These are phyloP conservation scores for Flaveria ramosissima DNA, from an alignment of 129 eudicot genomes.

Conservation along the genomic window DNA sequence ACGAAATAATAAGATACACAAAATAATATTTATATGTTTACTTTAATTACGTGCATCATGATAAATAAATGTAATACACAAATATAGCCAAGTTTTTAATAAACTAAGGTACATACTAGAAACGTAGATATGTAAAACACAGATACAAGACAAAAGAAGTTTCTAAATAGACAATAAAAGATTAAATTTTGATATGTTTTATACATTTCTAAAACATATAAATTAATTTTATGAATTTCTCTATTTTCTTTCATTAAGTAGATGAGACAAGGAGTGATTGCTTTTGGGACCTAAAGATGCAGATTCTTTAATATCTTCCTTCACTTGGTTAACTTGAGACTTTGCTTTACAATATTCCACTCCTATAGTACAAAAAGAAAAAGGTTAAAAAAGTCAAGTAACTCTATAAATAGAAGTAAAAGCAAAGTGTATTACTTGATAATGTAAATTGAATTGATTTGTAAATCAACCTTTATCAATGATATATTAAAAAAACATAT, in stretches of 20 bases:
- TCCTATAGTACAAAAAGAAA: not conserved
- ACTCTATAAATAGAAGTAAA: not conserved
- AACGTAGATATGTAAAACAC: too few relatives aligned
- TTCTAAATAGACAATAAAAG: not conserved
- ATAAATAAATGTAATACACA: too few relatives aligned
- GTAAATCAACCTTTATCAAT: not conserved
- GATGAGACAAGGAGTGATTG: slow-evolving; percentile 11
- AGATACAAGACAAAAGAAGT: too few relatives aligned
- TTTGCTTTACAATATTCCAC: slow-evolving; percentile 12
- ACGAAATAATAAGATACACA: too few relatives aligned
- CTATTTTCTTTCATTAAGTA: not conserved
- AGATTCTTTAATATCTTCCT: slow-evolving; percentile 9
- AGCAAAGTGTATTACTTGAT: not conserved
- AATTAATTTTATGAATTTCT: not conserved
- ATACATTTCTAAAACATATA: not conserved
- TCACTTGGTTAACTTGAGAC: not conserved
- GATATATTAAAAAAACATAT: not conserved
- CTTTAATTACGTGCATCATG: too few relatives aligned
- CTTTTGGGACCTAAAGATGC: slow-evolving; percentile 21
- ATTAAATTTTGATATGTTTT: not conserved
- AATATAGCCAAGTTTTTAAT: too few relatives aligned
- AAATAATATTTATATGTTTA: too few relatives aligned
- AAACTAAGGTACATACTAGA: too few relatives aligned
- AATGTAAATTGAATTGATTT: not conserved
- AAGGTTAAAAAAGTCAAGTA: not conserved